These are phyloP conservation scores for Chenopodium formosanum DNA, from an alignment of 148 eudicot species.

Conservation along the genomic window DNA sequence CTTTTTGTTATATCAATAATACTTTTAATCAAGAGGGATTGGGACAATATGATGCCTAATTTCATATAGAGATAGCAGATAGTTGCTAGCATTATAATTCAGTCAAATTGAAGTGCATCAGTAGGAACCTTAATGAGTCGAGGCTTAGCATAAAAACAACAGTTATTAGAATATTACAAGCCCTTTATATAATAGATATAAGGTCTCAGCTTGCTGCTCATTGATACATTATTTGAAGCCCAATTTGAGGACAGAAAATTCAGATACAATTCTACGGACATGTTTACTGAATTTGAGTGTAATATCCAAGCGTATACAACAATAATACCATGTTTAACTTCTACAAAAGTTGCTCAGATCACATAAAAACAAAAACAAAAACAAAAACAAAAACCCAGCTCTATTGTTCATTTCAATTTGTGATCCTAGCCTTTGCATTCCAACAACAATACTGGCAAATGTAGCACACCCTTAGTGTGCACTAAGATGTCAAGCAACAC, in stretches of 20 bases:
- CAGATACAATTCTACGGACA: background rate
- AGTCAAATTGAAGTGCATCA: background rate
- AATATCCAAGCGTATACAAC: background rate
- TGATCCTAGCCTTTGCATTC: background rate
- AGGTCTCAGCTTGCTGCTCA: background rate
- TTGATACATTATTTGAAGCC: background rate
- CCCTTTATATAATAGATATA: background rate
- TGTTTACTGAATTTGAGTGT: background rate
- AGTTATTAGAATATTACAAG: too few relatives aligned
- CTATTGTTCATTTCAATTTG: background rate
- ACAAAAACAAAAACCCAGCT: background rate
- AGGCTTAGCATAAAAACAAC: too few relatives aligned
- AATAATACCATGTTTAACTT: background rate
- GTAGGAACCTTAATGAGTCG: background rate
- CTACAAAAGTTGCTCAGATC: background rate
- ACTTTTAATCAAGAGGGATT: too few relatives aligned
- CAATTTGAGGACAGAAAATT: background rate
- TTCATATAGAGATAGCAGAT: too few relatives aligned
- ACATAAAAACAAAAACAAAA: too few relatives aligned
- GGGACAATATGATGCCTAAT: too few relatives aligned
- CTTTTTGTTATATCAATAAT: background rate
- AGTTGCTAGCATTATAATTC: background rate
- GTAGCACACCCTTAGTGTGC: background rate
- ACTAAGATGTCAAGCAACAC: background rate
- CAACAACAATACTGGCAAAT: conserved; percentile 9